These are phyloP conservation scores for Solanum appendiculatum DNA, from an alignment of 257 asterid species.

Conservation along the genomic window DNA sequence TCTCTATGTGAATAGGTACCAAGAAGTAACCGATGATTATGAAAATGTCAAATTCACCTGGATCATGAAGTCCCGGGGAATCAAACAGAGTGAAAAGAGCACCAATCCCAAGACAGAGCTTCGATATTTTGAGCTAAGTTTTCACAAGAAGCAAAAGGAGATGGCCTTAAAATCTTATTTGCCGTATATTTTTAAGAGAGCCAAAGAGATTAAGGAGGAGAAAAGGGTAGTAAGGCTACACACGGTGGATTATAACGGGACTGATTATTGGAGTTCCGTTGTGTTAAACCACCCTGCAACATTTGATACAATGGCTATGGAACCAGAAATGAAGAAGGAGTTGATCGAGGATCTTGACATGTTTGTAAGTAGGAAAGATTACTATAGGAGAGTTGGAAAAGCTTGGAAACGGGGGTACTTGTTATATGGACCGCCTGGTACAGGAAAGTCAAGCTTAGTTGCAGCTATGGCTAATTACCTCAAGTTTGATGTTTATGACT, in stretches of 20 bases:
- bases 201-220: conserved; percentile 49
- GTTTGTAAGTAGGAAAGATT: conserved; percentile 55
- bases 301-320: conserved; percentile 61
- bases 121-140: conserved; percentile 45
- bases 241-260: conserved; percentile 55
- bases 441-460: conserved; percentile 74
- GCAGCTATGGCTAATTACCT: conserved; percentile 82
- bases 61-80: conserved; percentile 30
- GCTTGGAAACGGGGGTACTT: conserved; percentile 84
- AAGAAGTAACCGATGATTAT: conserved; percentile 37
- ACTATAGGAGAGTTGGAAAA: conserved; percentile 61
- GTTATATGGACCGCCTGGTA: conserved; percentile 76
- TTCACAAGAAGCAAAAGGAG: conserved; percentile 43
- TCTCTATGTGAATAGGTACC: conserved; percentile 8
- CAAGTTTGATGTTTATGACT: conserved; percentile 70
- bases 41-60: conserved; percentile 29
- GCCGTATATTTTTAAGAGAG: conserved; percentile 23
- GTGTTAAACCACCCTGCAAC: conserved; percentile 63
- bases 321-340: conserved; percentile 24
- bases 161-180: conserved; percentile 33
- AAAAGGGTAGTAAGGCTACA: conserved; percentile 42
- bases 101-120: conserved; percentile 20
- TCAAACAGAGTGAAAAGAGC: conserved; percentile 11
- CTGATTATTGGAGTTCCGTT: conserved; percentile 67
- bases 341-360: conserved; percentile 52